Conservation (phyloP, 2,329 filamentous ascomycete species). For the Coniochaeta ligniaria region DNA sequence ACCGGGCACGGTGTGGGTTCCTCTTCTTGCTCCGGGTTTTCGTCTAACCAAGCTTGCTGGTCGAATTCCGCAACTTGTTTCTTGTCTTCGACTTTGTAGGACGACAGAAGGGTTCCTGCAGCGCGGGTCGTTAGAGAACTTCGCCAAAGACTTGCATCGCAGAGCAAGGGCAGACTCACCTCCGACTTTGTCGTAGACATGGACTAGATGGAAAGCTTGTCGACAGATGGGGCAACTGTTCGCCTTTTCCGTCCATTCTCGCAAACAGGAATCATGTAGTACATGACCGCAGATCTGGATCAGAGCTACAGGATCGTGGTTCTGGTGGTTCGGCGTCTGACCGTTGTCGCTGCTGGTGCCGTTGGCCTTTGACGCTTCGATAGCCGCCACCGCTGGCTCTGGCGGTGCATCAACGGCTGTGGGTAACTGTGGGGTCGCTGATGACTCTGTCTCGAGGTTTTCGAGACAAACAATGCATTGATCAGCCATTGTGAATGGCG, state of each 20-base stretch:
- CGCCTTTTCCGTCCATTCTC: constrained; percentile 90
- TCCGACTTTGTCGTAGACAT: constrained; percentile 72
- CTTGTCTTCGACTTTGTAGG: constrained; percentile 68
- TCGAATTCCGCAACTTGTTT: constrained; percentile 89
- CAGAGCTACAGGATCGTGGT: constrained; percentile 37
- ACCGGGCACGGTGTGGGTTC: constrained; percentile 71
- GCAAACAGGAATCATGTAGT: constrained; percentile 86
- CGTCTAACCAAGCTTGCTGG: constrained; percentile 63
- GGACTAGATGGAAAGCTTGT: constrained; percentile 81
- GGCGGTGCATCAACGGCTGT: constrained; percentile 3
- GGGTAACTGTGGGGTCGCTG: constrained; percentile 8
- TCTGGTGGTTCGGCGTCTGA: constrained; percentile 13
- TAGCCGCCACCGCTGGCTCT: constrained; percentile 3
- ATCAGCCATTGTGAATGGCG: constrained; percentile 43
- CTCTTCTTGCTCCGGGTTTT: constrained; percentile 66
- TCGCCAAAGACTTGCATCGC: not conserved
- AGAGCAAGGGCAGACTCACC: constrained; percentile 47
- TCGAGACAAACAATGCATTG: constrained; percentile 67
- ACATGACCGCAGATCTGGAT: constrained; percentile 80
- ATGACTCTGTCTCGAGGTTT: constrained; percentile 34
- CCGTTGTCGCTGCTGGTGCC: constrained; percentile 4
- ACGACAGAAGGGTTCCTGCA: constrained; percentile 46
- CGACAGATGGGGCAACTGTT: constrained; percentile 98
- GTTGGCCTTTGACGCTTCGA: not conserved
- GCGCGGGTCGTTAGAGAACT: constrained; percentile 2